Evolutionary conservation across 768 basidiomycete genomes (phyloP), one percentile per base, ranked within the genome.

Genomic region (Infundibulicybe gibba): DNA sequence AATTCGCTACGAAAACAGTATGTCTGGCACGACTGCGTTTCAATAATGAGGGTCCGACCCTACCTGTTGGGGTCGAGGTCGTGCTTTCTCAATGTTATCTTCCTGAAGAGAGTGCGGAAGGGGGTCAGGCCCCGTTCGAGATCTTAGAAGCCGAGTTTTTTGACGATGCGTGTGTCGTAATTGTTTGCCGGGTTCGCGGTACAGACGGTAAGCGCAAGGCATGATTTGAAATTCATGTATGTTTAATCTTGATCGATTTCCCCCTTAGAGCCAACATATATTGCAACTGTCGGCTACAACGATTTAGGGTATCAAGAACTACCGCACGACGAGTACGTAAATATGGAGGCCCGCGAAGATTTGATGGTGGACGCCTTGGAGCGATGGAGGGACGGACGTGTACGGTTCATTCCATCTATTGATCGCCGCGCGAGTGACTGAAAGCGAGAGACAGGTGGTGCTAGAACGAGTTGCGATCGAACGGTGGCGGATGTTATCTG

Each of bases 111-210:
- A 61, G 57, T 34, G 54, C 59, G 53, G 61, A 69, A 61, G 69
- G 64, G 50, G 66, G 53, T 39, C 54, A 55, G 53, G 58, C 49
- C 45, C 67, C 71, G 54, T 61, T 82, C 56, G 73, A 82, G 49
- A 54, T 88, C 39, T 60, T 89, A 60, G 83, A 84, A 56, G 75
- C 69, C 37, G 84, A 88, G 46, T 90, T 90, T 66, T 89, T 92
- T 63, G 89, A 91, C 69, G 83, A 88, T 54, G 77, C 82, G 61
- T 69, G 63, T 57, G 60, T 89, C 49, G 73, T 88, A 54, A 69
- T 88, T 51, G 75, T 87, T 49, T 85, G 79, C 67, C 79, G 76
- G 62, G 62, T 64, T 59, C 68, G 68, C 47, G 67, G 64, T 49
- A 62, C 59, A 47, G 60, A 71, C 58, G 75, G 85, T 85, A 61